These are phyloP conservation scores for Paragyromitra xinjiangensis DNA, from an alignment of 495 filamentous ascomycete species.

Conservation along the genomic window DNA sequence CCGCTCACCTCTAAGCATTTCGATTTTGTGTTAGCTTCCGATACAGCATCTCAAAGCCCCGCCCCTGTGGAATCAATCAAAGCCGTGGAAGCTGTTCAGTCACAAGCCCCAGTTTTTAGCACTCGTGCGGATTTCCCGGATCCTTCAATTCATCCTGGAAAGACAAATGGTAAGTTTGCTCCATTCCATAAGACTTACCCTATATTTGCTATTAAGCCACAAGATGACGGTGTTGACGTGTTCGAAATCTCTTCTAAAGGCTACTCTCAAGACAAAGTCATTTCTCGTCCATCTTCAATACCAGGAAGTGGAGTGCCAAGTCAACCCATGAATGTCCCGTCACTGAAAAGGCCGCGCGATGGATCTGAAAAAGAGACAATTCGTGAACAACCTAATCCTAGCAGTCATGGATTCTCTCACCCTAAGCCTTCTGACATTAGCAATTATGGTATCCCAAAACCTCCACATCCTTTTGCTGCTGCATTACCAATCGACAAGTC, in stretches of 20 bases:
- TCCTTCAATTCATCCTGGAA: not conserved
- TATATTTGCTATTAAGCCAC: not conserved
- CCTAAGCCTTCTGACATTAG: conserved; percentile 15
- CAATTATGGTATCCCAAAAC: conserved; percentile 9
- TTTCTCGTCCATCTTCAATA: not conserved
- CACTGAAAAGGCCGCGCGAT: conserved; percentile 36
- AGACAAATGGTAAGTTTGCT: conserved; percentile 41
- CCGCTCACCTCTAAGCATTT: conserved; percentile 45
- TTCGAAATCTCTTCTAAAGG: conserved; percentile 16
- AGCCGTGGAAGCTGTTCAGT: conserved; percentile 1
- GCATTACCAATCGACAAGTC: conserved; percentile 9
- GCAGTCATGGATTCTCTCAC: conserved; percentile 17
- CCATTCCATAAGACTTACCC: not conserved
- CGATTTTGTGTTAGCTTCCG: conserved; percentile 41
- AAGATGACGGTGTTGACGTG: conserved; percentile 23
- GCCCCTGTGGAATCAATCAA: conserved; percentile 12
- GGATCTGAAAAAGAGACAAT: conserved; percentile 26
- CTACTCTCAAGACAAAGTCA: conserved; percentile 24
- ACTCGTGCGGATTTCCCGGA: not conserved
- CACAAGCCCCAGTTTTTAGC: not conserved
- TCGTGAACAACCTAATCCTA: conserved; percentile 6
- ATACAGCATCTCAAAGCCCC: conserved; percentile 26
- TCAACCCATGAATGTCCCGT: not conserved
- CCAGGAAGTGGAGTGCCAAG: conserved; percentile 1
- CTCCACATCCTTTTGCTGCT: conserved; percentile 15